Percentiles rank a stretch among this genome's conserved stretches.
Conservation (phyloP, 306 rosid genomes). For the Lathyrus sativus region DNA sequence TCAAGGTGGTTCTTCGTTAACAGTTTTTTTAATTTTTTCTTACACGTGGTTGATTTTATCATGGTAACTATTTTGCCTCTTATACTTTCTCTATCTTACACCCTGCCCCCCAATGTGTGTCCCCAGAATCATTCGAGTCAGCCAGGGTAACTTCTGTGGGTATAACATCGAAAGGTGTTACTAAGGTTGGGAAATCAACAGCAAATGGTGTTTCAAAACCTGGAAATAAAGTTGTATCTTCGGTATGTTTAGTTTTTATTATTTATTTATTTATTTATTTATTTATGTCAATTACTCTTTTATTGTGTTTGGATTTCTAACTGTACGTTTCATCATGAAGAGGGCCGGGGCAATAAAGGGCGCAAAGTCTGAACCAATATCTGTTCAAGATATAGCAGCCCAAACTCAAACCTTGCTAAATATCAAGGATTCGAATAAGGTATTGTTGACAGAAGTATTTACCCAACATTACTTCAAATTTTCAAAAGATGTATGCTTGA, state of each 20-base stretch:
- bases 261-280: not conserved
- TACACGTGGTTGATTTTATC: constrained; percentile 30
- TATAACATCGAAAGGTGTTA: constrained; percentile 59
- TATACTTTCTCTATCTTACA: not conserved
- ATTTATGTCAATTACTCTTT: constrained; percentile 23
- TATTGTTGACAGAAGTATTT: constrained; percentile 39
- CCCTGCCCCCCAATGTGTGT: constrained; percentile 1
- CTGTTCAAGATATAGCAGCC: constrained; percentile 76
- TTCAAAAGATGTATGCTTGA: constrained; percentile 28
- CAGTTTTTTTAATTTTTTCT: not conserved
- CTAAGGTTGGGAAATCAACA: constrained; percentile 70
- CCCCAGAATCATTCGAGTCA: constrained; percentile 64
- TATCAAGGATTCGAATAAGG: constrained; percentile 95
- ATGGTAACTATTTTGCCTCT: constrained; percentile 6
- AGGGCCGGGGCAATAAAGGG: constrained; percentile 62
- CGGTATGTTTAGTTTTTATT: constrained; percentile 52
- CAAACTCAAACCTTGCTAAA: constrained; percentile 84
- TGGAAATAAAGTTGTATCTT: constrained; percentile 69
- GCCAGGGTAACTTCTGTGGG: constrained; percentile 58
- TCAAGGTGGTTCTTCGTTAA: constrained; percentile 60
- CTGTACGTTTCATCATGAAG: constrained; percentile 44
- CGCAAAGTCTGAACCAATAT: constrained; percentile 57
- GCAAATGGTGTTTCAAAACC: constrained; percentile 79
- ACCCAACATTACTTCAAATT: constrained; percentile 12
- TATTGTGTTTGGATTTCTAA: constrained; percentile 30